These are phyloP conservation scores for Aureobasidium melanogenum DNA, from an alignment of 2,329 filamentous ascomycete genomes.

Conservation along the genomic window DNA sequence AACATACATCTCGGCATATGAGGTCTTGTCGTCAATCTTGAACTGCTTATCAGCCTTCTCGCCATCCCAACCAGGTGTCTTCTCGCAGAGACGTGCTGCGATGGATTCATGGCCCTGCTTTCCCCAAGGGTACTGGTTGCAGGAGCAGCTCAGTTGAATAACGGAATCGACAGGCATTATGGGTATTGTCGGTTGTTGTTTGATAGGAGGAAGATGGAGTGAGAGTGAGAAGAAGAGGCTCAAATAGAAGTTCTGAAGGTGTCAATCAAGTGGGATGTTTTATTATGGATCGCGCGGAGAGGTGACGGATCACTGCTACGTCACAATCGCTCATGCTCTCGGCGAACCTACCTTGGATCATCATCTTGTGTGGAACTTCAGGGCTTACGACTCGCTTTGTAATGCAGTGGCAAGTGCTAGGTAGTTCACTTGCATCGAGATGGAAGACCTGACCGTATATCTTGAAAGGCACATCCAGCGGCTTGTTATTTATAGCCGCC, in stretches of 20 bases:
- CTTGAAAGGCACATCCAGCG: background rate
- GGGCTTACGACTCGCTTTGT: background rate
- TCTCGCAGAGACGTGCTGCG: slow-evolving; percentile 55
- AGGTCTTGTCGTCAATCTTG: slow-evolving; percentile 53
- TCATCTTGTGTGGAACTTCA: slow-evolving; percentile 1
- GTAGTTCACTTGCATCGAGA: background rate
- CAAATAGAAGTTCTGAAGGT: background rate
- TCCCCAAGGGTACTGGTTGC: slow-evolving; percentile 62
- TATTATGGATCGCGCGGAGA: slow-evolving; percentile 7
- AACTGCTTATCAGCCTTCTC: slow-evolving; percentile 39
- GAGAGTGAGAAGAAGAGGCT: background rate
- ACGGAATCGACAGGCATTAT: slow-evolving; percentile 41
- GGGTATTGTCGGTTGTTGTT: background rate
- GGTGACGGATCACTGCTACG: background rate
- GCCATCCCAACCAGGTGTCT: slow-evolving; percentile 46
- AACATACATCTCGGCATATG: slow-evolving; percentile 51
- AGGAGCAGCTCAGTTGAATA: slow-evolving; percentile 45
- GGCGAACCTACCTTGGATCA: background rate
- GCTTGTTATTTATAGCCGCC: background rate
- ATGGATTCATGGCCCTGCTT: slow-evolving; percentile 58
- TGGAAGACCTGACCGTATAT: background rate
- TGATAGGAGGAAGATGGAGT: background rate
- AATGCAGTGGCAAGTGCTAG: background rate
- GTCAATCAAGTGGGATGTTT: background rate
- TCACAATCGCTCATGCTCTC: background rate